A percentile compares a stretch with the other conserved stretches of the same genome.
These are phyloP conservation scores for Mycena sp. DNA, from an alignment of 1,284 basidiomycete genomes.

Conservation along the genomic window DNA sequence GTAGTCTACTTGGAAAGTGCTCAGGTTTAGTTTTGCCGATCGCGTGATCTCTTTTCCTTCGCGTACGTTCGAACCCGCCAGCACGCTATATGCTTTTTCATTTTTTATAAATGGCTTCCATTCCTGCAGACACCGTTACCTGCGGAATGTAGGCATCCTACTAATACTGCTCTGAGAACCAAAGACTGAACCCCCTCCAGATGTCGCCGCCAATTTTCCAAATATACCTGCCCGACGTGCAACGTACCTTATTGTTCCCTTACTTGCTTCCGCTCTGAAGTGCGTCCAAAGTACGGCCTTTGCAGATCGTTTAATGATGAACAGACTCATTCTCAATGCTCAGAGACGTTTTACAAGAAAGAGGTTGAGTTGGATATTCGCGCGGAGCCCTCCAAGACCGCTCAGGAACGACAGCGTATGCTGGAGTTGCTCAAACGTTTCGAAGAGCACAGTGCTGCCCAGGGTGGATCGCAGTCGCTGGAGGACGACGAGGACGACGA, in stretches of 20 bases:
- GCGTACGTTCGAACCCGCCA: too few relatives aligned
- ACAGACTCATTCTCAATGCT: constrained; percentile 74
- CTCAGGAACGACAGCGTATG: constrained; percentile 68
- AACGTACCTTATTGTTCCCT: constrained; percentile 84
- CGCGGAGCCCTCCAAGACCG: constrained; percentile 54
- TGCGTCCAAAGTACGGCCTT: constrained; percentile 41
- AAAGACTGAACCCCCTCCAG: too few relatives aligned
- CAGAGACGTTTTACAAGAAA: constrained; percentile 79
- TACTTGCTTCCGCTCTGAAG: constrained; percentile 78
- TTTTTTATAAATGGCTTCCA: too few relatives aligned
- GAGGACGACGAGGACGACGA: constrained; percentile 50
- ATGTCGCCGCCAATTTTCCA: constrained; percentile 77
- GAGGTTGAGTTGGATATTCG: constrained; percentile 72
- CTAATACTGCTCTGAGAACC: too few relatives aligned
- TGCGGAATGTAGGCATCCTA: too few relatives aligned
- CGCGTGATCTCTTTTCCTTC: too few relatives aligned
- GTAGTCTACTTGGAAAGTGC: too few relatives aligned
- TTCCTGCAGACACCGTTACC: too few relatives aligned
- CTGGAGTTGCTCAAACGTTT: constrained; percentile 75
- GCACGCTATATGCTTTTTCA: too few relatives aligned
- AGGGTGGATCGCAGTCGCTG: constrained; percentile 45
- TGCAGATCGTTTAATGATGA: constrained; percentile 6
- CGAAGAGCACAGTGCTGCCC: constrained; percentile 63
- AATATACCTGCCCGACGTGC: constrained; percentile 83
- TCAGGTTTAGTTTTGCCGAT: too few relatives aligned